Evolutionary conservation across 2,329 filamentous ascomycete genomes (phyloP).

Genomic region (Penicillium italicum): DNA sequence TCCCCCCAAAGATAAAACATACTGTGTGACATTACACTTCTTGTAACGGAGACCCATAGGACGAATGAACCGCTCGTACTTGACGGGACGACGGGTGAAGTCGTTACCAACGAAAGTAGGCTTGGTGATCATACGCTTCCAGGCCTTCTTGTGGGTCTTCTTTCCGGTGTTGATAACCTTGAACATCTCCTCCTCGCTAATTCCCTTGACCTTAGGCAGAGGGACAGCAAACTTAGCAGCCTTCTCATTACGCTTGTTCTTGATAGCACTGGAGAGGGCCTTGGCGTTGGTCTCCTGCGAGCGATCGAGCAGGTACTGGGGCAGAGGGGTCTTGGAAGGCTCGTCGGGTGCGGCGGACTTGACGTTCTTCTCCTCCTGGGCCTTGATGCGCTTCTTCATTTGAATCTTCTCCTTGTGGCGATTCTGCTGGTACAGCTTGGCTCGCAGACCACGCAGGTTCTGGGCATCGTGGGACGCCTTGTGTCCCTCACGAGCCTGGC

Average conservation of each 20-base stretch:
- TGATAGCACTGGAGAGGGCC: slow-evolving; percentile 78
- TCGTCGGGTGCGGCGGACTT: slow-evolving; percentile 77
- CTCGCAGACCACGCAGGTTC: slow-evolving; percentile 84
- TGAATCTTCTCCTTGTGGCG: slow-evolving; percentile 97
- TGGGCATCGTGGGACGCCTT: slow-evolving; percentile 85
- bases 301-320: slow-evolving; percentile 92
- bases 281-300: slow-evolving; percentile 65
- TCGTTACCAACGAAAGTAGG: slow-evolving; percentile 87
- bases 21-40: slow-evolving; percentile 64
- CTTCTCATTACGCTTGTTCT: slow-evolving; percentile 92
- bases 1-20: slow-evolving; percentile 15
- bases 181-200: slow-evolving; percentile 96
- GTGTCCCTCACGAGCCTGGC: slow-evolving; percentile 81
- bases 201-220: slow-evolving; percentile 88
- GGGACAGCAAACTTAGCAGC: slow-evolving; percentile 90
- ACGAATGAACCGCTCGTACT: slow-evolving; percentile 66
- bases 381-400: slow-evolving; percentile 91
- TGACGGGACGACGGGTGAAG: slow-evolving; percentile 85
- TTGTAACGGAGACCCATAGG: slow-evolving; percentile 78
- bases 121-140: slow-evolving; percentile 66
- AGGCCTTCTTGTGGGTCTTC: slow-evolving; percentile 81
- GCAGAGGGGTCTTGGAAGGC: slow-evolving; percentile 72
- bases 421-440: slow-evolving; percentile 91
- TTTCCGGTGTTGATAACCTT: slow-evolving; percentile 94
- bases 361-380: slow-evolving; percentile 93